These are phyloP conservation scores for Cymbopogon citratus DNA, from an alignment of 176 grass and related monocot species.

Conservation along the genomic window DNA sequence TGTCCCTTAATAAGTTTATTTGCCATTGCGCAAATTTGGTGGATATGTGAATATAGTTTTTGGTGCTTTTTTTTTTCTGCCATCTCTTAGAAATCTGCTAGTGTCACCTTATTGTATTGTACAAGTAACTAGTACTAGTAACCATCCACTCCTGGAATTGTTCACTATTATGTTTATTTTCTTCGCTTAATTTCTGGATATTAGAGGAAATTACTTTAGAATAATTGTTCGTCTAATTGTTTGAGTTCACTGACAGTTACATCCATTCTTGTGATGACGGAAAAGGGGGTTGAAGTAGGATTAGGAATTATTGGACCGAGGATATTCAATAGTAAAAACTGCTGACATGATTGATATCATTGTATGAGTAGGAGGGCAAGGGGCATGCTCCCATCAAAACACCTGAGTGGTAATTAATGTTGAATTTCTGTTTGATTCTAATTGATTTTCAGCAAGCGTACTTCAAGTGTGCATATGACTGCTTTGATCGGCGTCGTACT, in stretches of 20 bases:
- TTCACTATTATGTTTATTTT: neutral
- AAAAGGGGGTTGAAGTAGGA: too few relatives aligned
- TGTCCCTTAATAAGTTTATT: neutral
- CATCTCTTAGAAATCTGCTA: neutral
- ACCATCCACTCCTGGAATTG: neutral
- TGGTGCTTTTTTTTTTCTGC: neutral
- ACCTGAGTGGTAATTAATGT: neutral
- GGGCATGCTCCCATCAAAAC: neutral
- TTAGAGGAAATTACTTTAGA: neutral
- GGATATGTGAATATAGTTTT: neutral
- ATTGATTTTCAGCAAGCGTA: slow-evolving; percentile 74
- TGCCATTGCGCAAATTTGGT: neutral
- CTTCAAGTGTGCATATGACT: slow-evolving; percentile 93
- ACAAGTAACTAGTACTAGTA: too few relatives aligned
- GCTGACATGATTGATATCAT: neutral
- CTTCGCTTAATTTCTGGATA: neutral
- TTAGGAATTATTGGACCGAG: neutral
- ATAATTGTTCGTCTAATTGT: neutral
- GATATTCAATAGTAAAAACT: neutral
- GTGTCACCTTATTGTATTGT: neutral
- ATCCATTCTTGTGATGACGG: neutral
- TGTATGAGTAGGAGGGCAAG: neutral
- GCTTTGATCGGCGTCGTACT: slow-evolving; percentile 68
- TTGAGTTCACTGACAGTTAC: neutral
- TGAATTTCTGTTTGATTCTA: slow-evolving; percentile 16